Evolutionary conservation across 306 rosid genomes (phyloP), one percentile per base, ranked within the genome.

Genomic region (Cucumis cinereus): DNA sequence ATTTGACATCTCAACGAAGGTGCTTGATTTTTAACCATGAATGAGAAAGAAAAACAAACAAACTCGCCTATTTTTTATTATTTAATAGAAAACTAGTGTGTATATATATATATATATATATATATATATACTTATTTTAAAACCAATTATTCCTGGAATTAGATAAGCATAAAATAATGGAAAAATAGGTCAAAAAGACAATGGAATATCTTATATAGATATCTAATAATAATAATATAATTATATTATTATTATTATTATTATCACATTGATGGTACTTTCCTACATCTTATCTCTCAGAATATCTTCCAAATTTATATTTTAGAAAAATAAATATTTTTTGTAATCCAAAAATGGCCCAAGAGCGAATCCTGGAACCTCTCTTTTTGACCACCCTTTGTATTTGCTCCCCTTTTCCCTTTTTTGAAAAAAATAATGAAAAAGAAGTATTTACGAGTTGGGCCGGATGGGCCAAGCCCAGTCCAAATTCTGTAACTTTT

Each of bases 291-390:
- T 13, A 45, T 40, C 12, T 40, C 45, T 40, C 41, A 2, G 12
- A 40, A 40, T 40, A 40, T 40, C 45, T 40, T 40, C 12, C 45
- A 40, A 8, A 8, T 9, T 40, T 40, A 40, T 8, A 0, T 8
- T 2, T 41, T 38, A n/a, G n/a, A n/a, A n/a, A n/a, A n/a, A 28
- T 28, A 28, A 1, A 8, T 45, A 10, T 45, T 4, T 45, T 41
- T 41, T 45, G 52, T 45, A 4, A 45, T 45, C 52, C 16, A 2
- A 62, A 33, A 62, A 62, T 33, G 24, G 73, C 53, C 53, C 53
- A 67, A 20, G 73, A 68, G 74, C 36, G 74, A 68, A 68, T 68
- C 74, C 74, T 4, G 74, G 74, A 68, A 68, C n/a, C 7, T 68
- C 22, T 23, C 52, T 68, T 68, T 68, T 68, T 68, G 74, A 68